A percentile compares a stretch with the other conserved stretches of the same genome.
Evolutionary conservation across 2,329 filamentous ascomycete species (phyloP).

Genomic region (Alternaria sp.): DNA sequence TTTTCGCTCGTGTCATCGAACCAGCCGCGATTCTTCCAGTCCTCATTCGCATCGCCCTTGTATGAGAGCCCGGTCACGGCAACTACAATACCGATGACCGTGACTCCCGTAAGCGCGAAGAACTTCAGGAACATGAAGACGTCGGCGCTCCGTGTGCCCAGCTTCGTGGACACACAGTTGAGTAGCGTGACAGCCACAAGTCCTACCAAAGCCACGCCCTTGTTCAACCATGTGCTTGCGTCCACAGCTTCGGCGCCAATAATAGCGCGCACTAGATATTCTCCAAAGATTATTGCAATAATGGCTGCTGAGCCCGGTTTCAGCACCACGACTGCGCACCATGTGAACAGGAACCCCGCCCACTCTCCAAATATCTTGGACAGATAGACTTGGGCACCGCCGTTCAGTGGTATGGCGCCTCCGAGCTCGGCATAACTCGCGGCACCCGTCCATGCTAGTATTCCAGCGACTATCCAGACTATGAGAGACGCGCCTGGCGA

Average conservation of each 20-base stretch:
- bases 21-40: conserved; percentile 90
- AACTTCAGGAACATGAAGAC: conserved; percentile 98
- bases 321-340: conserved; percentile 91
- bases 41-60: conserved; percentile 74
- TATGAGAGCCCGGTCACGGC: conserved; percentile 83
- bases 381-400: conserved; percentile 90
- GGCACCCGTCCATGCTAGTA: conserved; percentile 94
- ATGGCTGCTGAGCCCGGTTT: conserved; percentile 95
- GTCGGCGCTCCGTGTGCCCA: conserved; percentile 87
- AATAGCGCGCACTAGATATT: conserved; percentile 89
- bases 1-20: conserved; percentile 84
- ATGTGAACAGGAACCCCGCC: conserved; percentile 91
- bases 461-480: conserved; percentile 90
- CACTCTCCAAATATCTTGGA: conserved; percentile 96
- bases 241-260: conserved; percentile 85
- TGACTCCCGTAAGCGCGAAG: conserved; percentile 83
- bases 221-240: conserved; percentile 87
- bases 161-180: conserved; percentile 88
- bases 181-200: conserved; percentile 78
- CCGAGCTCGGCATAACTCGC: conserved; percentile 95
- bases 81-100: conserved; percentile 86
- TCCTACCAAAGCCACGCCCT: conserved; percentile 80
- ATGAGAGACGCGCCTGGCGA: conserved; percentile 88
- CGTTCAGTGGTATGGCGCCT: conserved; percentile 93
- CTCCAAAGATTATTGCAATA: conserved; percentile 96